phyloP scores from a whole-genome alignment of 1,139 yeast genomes.

The Pneumocystis carinii region DNA sequence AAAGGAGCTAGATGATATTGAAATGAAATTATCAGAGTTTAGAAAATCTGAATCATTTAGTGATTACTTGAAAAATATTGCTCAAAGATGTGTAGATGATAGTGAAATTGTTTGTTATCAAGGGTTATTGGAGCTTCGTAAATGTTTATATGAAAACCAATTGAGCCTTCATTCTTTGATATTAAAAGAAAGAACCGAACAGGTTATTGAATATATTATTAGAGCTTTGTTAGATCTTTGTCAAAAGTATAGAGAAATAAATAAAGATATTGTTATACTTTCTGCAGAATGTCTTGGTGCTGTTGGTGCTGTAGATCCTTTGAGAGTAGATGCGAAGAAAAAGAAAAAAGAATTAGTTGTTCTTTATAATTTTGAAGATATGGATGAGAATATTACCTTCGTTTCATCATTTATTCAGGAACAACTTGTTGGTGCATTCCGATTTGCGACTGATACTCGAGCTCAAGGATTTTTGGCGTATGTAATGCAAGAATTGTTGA shows the following conservation, averaged over 20 bases:
- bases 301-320: constrained; percentile 66
- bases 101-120: constrained; percentile 68
- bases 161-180: constrained; percentile 29
- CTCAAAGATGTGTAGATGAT: constrained; percentile 45
- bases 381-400: constrained; percentile 49
- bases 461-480: constrained; percentile 73
- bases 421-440: constrained; percentile 61
- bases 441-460: constrained; percentile 81
- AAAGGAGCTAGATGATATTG: constrained; percentile 17
- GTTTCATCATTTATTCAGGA: constrained; percentile 52
- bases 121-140: constrained; percentile 52
- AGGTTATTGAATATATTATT: constrained; percentile 32
- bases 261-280: constrained; percentile 37
- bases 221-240: constrained; percentile 46
- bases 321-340: constrained; percentile 39
- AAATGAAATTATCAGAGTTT: constrained; percentile 5
- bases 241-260: constrained; percentile 38
- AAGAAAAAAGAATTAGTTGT: constrained; percentile 34
- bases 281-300: constrained; percentile 60
- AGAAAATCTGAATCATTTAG: constrained; percentile 4
- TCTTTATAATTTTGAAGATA: constrained; percentile 46
- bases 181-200: constrained; percentile 20
- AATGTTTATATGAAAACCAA: constrained; percentile 37
- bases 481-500: constrained; percentile 76
- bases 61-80: constrained; percentile 32